Conservation (phyloP, 306 rosid genomes). For the Inga oerstediana region DNA sequence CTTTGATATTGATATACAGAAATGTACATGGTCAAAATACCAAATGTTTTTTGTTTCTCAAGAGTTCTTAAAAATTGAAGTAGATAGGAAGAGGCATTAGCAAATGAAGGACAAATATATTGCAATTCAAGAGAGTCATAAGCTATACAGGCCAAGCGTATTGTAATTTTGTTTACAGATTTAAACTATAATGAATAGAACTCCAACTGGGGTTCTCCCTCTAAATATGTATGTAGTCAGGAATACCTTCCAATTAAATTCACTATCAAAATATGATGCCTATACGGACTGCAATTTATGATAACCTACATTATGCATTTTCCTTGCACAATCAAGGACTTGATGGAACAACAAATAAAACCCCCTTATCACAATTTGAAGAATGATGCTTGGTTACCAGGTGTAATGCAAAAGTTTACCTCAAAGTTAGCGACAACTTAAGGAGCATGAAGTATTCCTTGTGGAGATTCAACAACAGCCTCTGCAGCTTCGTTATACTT, state of each 20-base stretch:
- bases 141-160: background rate
- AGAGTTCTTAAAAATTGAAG: background rate
- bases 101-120: too few relatives aligned
- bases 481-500: too few relatives aligned
- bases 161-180: background rate
- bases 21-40: too few relatives aligned
- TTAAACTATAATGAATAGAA: background rate
- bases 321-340: slow-evolving; percentile 22
- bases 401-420: background rate
- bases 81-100: background rate
- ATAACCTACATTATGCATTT: background rate
- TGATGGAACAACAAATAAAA: slow-evolving; percentile 14
- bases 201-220: background rate
- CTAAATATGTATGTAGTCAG: background rate
- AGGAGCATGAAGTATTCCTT: too few relatives aligned
- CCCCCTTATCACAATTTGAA: background rate
- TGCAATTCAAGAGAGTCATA: background rate
- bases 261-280: background rate
- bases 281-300: background rate
- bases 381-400: background rate
- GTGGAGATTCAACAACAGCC: too few relatives aligned
- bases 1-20: too few relatives aligned
- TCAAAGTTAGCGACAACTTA: too few relatives aligned
- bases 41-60: too few relatives aligned
- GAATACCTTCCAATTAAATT: background rate